These are phyloP conservation scores for Phaseolus lunatus DNA, from an alignment of 306 rosid species.

Conservation along the genomic window DNA sequence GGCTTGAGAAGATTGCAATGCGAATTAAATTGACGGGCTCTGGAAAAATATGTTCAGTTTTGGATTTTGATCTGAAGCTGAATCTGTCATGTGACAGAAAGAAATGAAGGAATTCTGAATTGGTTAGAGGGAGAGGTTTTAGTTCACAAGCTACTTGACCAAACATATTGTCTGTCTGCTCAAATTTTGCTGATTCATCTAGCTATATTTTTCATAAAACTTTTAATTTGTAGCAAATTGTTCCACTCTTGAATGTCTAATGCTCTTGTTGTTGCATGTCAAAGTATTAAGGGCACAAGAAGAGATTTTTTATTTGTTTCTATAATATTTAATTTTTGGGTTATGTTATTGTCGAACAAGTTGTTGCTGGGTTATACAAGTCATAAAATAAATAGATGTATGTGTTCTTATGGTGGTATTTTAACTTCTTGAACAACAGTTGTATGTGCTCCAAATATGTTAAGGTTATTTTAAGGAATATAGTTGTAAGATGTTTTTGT, in stretches of 20 bases:
- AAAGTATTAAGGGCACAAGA: not conserved
- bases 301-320: not conserved
- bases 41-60: no score
- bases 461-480: slow-evolving; percentile 12
- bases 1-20: slow-evolving; percentile 32
- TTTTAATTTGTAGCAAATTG: slow-evolving; percentile 10
- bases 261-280: slow-evolving; percentile 11
- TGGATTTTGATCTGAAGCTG: no score
- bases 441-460: not conserved
- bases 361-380: slow-evolving; percentile 1
- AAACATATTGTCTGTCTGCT: not conserved
- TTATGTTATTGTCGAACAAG: slow-evolving; percentile 1
- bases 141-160: not conserved
- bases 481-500: slow-evolving; percentile 1
- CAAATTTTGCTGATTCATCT: slow-evolving; percentile 29
- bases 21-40: not conserved
- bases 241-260: not conserved
- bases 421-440: slow-evolving; percentile 24
- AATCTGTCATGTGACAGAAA: not conserved
- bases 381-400: slow-evolving; percentile 13
- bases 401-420: not conserved
- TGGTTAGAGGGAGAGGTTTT: not conserved
- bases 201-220: not conserved
- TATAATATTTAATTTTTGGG: not conserved
- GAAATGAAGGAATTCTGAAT: slow-evolving; percentile 22